These are phyloP conservation scores for Tinospora cordifolia DNA, from an alignment of 164 flowering plant genomes.

Conservation along the genomic window DNA sequence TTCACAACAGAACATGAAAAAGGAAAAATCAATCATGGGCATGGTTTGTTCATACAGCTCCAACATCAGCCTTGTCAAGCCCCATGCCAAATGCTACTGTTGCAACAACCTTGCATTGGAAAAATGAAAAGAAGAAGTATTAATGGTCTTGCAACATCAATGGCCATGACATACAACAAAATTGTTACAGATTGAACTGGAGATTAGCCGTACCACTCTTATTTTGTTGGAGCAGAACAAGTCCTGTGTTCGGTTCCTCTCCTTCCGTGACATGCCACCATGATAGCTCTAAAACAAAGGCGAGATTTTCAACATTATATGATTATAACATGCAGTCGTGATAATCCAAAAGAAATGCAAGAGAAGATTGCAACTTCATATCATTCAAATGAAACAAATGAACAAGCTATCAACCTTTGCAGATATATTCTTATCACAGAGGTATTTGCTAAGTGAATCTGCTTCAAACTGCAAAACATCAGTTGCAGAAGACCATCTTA, in stretches of 20 bases:
- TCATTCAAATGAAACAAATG: conserved; percentile 1
- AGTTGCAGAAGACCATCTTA: background rate
- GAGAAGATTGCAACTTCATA: background rate
- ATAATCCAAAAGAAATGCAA: background rate
- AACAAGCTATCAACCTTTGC: conserved; percentile 71
- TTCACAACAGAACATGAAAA: background rate
- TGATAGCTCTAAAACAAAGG: conserved; percentile 67
- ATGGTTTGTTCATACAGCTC: conserved; percentile 64
- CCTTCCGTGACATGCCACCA: conserved; percentile 76
- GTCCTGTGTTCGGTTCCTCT: conserved; percentile 72
- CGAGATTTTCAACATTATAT: conserved; percentile 1
- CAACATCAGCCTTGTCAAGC: conserved; percentile 85
- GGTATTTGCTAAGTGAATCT: conserved; percentile 65
- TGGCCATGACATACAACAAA: background rate
- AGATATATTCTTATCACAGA: conserved; percentile 64
- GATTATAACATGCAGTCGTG: conserved; percentile 7
- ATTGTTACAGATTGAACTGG: background rate
- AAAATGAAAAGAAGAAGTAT: conserved; percentile 6
- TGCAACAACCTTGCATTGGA: conserved; percentile 70
- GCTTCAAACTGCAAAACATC: conserved; percentile 66
- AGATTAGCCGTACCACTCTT: conserved; percentile 55
- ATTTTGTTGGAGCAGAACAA: conserved; percentile 82
- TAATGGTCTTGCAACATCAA: conserved; percentile 2
- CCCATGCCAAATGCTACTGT: conserved; percentile 99
- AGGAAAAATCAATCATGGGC: conserved; percentile 3